These are phyloP conservation scores for Penicillium turbatum DNA, from an alignment of 495 filamentous ascomycete species.

Conservation along the genomic window DNA sequence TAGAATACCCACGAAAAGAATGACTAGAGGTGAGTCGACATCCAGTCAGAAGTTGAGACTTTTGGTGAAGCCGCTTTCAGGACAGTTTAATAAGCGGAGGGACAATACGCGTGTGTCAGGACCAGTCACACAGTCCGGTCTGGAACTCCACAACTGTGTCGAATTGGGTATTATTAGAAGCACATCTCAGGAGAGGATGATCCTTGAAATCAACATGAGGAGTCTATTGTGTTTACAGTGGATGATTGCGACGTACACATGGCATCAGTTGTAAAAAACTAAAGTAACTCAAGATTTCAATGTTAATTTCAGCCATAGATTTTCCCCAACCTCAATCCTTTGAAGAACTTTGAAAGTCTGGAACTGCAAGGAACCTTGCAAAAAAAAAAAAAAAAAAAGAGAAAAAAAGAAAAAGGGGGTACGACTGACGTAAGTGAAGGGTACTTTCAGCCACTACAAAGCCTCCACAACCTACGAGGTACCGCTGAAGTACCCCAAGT, in stretches of 20 bases:
- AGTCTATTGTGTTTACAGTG: background rate
- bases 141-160: conserved; percentile 15
- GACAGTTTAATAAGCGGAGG: conserved; percentile 21
- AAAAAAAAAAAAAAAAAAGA: background rate
- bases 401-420: background rate
- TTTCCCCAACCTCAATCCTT: too few species aligned
- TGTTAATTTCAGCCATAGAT: too few species aligned
- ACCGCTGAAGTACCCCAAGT: conserved; percentile 2
- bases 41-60: conserved; percentile 10
- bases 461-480: background rate
- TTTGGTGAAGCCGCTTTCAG: conserved; percentile 25
- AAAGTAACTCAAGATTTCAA: too few species aligned
- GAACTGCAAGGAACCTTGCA: too few species aligned
- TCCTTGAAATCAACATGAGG: conserved; percentile 5
- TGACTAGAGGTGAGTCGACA: conserved; percentile 39
- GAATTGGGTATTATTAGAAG: conserved; percentile 13
- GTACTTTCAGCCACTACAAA: background rate
- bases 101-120: conserved; percentile 8
- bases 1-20: conserved; percentile 24
- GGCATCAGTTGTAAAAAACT: background rate
- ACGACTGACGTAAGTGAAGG: background rate
- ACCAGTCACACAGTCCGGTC: background rate
- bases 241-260: background rate
- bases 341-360: too few species aligned
- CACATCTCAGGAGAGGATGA: conserved; percentile 10